Conservation (phyloP, 176 grass and related monocot species). For the Tuctoria greenei region DNA sequence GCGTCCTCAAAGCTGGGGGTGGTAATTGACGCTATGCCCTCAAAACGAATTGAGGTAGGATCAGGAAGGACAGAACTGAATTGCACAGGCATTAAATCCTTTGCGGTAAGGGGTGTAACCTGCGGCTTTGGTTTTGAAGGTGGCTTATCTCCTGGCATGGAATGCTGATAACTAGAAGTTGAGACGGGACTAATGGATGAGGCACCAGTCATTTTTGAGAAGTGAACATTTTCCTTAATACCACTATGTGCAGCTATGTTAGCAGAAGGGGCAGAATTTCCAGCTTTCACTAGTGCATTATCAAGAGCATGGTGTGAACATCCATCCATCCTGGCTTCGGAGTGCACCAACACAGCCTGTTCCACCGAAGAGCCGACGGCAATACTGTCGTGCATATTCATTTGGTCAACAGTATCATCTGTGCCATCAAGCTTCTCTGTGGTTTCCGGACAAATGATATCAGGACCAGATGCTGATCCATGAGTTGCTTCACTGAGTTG, state of each 20-base stretch:
- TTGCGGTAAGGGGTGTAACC: slow-evolving; percentile 45
- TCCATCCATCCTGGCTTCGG: slow-evolving; percentile 34
- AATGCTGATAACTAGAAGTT: slow-evolving; percentile 30
- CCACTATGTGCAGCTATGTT: slow-evolving; percentile 22
- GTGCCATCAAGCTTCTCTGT: slow-evolving; percentile 20
- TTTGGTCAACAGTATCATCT: slow-evolving; percentile 32
- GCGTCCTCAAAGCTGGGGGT: slow-evolving; percentile 48
- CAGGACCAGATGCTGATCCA: slow-evolving; percentile 31
- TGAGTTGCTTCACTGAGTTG: slow-evolving; percentile 15
- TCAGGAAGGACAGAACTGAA: slow-evolving; percentile 53
- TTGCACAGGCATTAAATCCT: slow-evolving; percentile 67
- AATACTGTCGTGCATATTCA: background rate
- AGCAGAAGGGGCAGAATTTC: slow-evolving; percentile 14
- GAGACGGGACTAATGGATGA: slow-evolving; percentile 28
- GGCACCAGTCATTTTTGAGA: slow-evolving; percentile 26
- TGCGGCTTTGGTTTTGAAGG: slow-evolving; percentile 36
- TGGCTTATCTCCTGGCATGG: slow-evolving; percentile 22
- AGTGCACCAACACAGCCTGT: slow-evolving; percentile 1
- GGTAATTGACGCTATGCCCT: slow-evolving; percentile 52
- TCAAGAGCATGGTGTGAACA: slow-evolving; percentile 27
- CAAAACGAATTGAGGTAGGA: slow-evolving; percentile 58
- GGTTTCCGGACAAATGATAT: slow-evolving; percentile 44
- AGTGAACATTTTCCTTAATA: slow-evolving; percentile 31
- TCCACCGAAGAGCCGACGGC: slow-evolving; percentile 23
- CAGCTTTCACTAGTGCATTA: slow-evolving; percentile 9